phyloP scores from a whole-genome alignment of 768 basidiomycete species.

The Trichaptum fuscoviolaceum region DNA sequence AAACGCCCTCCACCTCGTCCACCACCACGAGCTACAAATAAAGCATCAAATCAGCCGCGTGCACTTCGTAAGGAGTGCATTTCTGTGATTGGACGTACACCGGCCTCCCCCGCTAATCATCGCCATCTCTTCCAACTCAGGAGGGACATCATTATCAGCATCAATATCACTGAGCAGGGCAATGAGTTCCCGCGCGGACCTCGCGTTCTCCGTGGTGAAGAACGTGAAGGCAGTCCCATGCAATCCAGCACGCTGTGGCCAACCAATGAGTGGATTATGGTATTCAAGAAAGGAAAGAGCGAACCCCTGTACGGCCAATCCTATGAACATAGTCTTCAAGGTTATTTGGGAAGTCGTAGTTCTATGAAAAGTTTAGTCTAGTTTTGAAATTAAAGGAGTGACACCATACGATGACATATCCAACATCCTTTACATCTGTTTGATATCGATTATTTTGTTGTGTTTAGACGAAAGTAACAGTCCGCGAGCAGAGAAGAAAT shows the following conservation, averaged over 20 bases:
- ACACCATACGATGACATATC: slow-evolving; percentile 34
- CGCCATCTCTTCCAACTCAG: slow-evolving; percentile 41
- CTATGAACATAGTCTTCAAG: slow-evolving; percentile 46
- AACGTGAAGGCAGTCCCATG: slow-evolving; percentile 38
- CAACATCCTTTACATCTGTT: slow-evolving; percentile 44
- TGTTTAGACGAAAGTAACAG: slow-evolving; percentile 5
- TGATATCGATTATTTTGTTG: slow-evolving; percentile 6
- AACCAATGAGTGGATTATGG: neutral
- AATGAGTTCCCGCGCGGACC: slow-evolving; percentile 42
- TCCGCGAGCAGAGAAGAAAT: slow-evolving; percentile 5
- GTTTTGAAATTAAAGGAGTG: slow-evolving; percentile 14
- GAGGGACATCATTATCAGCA: slow-evolving; percentile 36
- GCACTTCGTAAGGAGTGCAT: neutral
- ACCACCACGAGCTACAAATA: slow-evolving; percentile 18
- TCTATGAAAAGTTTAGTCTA: slow-evolving; percentile 19
- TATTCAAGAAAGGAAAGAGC: slow-evolving; percentile 6
- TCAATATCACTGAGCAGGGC: slow-evolving; percentile 34
- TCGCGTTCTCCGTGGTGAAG: slow-evolving; percentile 40
- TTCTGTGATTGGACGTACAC: slow-evolving; percentile 8
- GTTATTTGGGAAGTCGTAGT: slow-evolving; percentile 44
- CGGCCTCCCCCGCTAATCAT: slow-evolving; percentile 36
- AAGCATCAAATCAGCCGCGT: neutral
- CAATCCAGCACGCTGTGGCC: slow-evolving; percentile 26
- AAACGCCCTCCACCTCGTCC: slow-evolving; percentile 10
- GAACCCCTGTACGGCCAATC: slow-evolving; percentile 42